Base-by-base conservation (phyloP, 805 yeast species). In the Myxozyma vanderwaltii region DNA sequence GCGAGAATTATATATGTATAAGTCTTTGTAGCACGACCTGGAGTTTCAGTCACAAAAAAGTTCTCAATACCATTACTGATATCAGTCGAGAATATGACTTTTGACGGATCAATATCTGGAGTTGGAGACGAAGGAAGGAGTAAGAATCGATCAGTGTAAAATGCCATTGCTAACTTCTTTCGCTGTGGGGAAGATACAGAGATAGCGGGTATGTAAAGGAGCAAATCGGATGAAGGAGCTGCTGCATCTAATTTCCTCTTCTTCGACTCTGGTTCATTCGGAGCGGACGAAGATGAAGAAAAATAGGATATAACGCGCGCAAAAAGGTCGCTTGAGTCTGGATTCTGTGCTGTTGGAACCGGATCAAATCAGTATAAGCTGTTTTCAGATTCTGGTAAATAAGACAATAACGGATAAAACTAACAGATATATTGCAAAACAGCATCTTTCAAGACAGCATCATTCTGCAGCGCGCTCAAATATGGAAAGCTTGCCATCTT, bases 151-250 rank as follows among this genome's bases (percentile, higher is more conserved):
- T 62, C 63, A 15, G 40, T n/a, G 41, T 39, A 54, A 24, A 65
- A 23, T 1, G 52, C 55, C 7, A 65, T 26, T 5, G 68, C 35
- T 39, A 54, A 53, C 51, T 65, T 65, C 54, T 65, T 65, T 45
- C 68, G 66, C 40, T 49, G 59, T 5, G 68, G 68, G 19, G 56
- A 57, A 26, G 64, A 51, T 27, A 65, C 63, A 12, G 68, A 64
- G 19, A 65, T 40, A 23, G 54, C 59, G 13, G 54, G 61, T 12
- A 63, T 44, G 31, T 46, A 40, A 24, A 61, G 55, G 10, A 55
- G 40, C 24, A 54, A 54, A 15, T 23, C 46, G 27, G 54, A 24
- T 4, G 51, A 27, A 13, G 46, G 29, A 5, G 19, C 19, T 15
- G 46, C 21, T 19, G 40, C 19, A 17, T 15, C 21, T 10, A 55